Base-by-base conservation (phyloP, 306 rosid genomes). In the Mimosa pudica region DNA sequence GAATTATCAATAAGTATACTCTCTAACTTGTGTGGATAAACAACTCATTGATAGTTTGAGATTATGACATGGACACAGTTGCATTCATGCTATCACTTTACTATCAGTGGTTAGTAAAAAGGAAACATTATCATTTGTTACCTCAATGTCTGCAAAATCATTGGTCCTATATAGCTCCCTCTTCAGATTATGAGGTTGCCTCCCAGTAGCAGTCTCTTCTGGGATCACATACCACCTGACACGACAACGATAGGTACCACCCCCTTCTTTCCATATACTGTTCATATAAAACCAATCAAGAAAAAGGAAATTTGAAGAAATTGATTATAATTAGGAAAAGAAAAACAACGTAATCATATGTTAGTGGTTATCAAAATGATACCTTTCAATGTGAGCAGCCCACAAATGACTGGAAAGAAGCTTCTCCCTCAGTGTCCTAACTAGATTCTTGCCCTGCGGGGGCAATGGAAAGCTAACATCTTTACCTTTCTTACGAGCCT, bases 101-200 rank as follows among this genome's bases (percentile, higher is more conserved):
- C 30, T 63, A 63, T 36, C 54, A 55, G 12, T 35, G 73, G 3
- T 35, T 65, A 47, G 55, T 71, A 75, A 78, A 83, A 83, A 71
- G 54, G 48, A 74, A 38, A 38, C 42, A 65, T 74, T 61, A 65
- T 66, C 38, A 74, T 49, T 0, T 36, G 55, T 71, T 64, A 92
- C 98, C 98, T 95, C 98, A 64, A 92, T 91, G 75, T 90, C 93
- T 38, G 98, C 87, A 79, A 83, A 89, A 54, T 95, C 98, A 61
- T 91, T 95, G 3, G 98, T 85, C 20, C 82, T 86, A 84, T 95
- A 95, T 44, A 95, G 86, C 90, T 95, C 98, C 84, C 98, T 89
- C 79, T 86, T 82, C 84, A 95, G 85, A 81, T 91, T 95, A 86
- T 92, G 98, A 0, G 98, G 82, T 60, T 95, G 98, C 82, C 98